Base-by-base conservation (phyloP, 768 basidiomycete species). In the Phylloporus sp. region DNA sequence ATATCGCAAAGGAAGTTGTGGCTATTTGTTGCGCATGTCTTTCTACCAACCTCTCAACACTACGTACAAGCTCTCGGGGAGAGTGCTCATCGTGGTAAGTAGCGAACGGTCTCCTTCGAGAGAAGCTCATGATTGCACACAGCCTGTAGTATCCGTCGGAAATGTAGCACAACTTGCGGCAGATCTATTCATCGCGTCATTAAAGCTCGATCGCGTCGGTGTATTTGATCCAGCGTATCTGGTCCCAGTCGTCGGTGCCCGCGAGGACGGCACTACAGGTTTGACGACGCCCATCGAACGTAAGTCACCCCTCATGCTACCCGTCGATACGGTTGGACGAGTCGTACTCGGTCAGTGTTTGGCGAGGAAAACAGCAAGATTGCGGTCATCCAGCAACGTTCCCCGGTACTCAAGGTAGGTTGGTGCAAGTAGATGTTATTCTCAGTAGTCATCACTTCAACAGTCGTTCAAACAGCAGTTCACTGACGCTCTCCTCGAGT, bases 111-210 rank as follows among this genome's bases (percentile, higher is more conserved):
- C 26, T 35, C 9, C 14, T 13, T 14, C 17, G n/a, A 23, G n/a
- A 26, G 9, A 14, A 46, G 36, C 44, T 52, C 27, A 40, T 13
- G 38, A 35, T 38, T 34, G 32, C 57, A 53, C 55, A 32, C 45
- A 80, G 78, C 88, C 90, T 27, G 60, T 89, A 35, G 86, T 91
- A 10, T 90, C 89, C 6, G 78, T 80, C 10, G 89, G 85, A 38
- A 91, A 91, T 67, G 76, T 91, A 34, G 73, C 81, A n/a, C 89
- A 92, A 58, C 73, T 92, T 11, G 79, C 87, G 0, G 80, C 70
- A 9, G 89, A 92, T 65, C 67, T 92, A 15, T 67, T 92, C 50
- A 81, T 90, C 51, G 65, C 82, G 5, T 81, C 84, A 2, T 70
- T 88, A 38, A 71, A 71, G 24, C 72, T 92, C 18, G 63, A 69